Evolutionary conservation across 2,329 filamentous ascomycete species (phyloP), one percentile per base, ranked within the genome.

Genomic region (Talaromyces sp.): DNA sequence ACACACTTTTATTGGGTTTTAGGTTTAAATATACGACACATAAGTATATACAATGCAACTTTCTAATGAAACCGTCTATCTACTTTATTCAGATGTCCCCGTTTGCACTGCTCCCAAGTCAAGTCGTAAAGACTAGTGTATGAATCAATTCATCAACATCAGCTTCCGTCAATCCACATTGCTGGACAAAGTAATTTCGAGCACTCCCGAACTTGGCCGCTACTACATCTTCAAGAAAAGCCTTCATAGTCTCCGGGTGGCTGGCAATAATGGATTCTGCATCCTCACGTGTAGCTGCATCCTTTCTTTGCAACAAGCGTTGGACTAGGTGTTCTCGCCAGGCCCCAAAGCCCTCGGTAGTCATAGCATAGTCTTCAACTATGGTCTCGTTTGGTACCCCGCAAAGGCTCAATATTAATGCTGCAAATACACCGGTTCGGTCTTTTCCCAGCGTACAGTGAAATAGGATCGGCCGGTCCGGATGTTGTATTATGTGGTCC

Each of bases 361-460:
- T 62, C 14, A 62, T 31, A 14, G 82, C 78, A 73, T 92, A 92
- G 74, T 92, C 90, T 11, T 82, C 75, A 0, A 87, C 87, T 27
- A 90, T 82, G 1, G 74, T 72, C 22, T 84, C 79, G 66, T 86
- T 82, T 1, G 82, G 76, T 0, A 90, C 86, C 9, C 86, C 86
- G n/a, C 85, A 86, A 31, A 91, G 81, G 27, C 83, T 77, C 35
- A 91, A 80, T 7, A 92, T 73, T 43, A 92, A 70, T 5, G 87
- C 89, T 62, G 85, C 84, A 37, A 91, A 75, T 4, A 92, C 82
- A 2, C 90, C 90, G 0, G 90, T 92, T 35, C 90, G 82, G 74
- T 92, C 90, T 76, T 92, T 92, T n/a, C 90, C 90, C 0, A 88
- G 89, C 0, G 88, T 90, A 75, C 90, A 92, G 72, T 92, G 89